Conservation (phyloP, 2,329 filamentous ascomycete species). For the Claviceps purpurea region DNA sequence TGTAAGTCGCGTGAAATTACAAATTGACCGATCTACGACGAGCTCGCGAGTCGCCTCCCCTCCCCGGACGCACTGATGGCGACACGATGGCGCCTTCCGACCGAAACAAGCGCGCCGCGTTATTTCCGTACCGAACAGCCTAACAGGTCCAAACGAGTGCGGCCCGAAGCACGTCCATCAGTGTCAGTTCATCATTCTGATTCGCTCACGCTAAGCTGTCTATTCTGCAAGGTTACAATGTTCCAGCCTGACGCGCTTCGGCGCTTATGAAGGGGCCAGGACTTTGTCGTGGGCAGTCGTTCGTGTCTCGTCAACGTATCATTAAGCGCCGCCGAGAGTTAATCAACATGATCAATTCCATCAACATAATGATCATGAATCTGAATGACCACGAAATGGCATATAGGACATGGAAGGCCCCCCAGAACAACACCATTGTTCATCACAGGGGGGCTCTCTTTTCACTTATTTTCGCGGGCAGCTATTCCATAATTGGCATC, state of each 20-base stretch:
- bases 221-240: not conserved
- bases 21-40: no score
- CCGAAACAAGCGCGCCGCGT: not conserved
- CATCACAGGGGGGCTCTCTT: no score
- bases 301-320: conserved; percentile 1
- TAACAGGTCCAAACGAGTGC: not conserved
- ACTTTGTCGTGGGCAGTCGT: not conserved
- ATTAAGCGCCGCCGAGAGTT: not conserved
- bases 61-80: no score
- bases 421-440: no score
- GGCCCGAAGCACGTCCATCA: not conserved
- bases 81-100: not conserved
- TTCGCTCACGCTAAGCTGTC: not conserved
- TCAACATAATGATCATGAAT: no score
- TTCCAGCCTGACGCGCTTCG: not conserved
- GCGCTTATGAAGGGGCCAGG: not conserved
- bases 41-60: not conserved
- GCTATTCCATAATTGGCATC: no score
- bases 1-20: no score
- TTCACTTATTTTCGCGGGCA: no score
- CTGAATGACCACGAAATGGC: no score
- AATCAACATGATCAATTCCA: no score
- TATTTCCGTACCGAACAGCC: not conserved
- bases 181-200: not conserved
- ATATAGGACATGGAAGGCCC: no score